Conservation (phyloP, 179 eudicot species). For the Nepenthes alata region DNA sequence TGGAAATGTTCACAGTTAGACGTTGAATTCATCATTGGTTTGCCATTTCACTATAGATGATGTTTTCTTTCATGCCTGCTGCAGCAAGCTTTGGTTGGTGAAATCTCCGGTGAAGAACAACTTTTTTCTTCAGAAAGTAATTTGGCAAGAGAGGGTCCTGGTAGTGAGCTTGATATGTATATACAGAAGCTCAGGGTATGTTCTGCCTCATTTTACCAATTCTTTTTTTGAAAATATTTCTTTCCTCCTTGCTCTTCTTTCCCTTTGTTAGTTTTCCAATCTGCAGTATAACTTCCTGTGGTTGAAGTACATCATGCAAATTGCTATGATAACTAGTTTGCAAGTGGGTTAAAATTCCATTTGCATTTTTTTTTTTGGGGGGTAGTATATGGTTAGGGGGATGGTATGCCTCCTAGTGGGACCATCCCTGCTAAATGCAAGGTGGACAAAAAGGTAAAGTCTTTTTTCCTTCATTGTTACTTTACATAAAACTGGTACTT, state of each 20-base stretch:
- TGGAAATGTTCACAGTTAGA: too few species aligned
- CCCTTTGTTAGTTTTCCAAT: background rate
- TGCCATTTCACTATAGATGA: background rate
- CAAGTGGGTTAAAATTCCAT: too few species aligned
- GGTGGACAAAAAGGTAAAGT: too few species aligned
- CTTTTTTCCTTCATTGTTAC: too few species aligned
- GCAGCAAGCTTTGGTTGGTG: constrained; percentile 96
- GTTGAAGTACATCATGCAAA: background rate
- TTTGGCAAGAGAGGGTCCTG: constrained; percentile 28
- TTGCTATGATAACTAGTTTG: too few species aligned
- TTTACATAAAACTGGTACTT: too few species aligned
- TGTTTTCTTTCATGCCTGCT: constrained; percentile 5
- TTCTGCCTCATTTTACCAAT: background rate
- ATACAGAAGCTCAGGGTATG: constrained; percentile 58
- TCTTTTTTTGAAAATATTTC: background rate
- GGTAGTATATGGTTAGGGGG: too few species aligned
- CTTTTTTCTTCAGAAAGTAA: constrained; percentile 67
- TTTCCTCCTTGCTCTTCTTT: background rate
- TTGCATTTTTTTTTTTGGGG: too few species aligned
- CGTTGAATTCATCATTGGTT: background rate
- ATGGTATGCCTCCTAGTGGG: too few species aligned
- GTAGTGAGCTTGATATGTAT: constrained; percentile 57
- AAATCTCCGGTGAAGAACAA: constrained; percentile 80
- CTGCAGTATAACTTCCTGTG: background rate
- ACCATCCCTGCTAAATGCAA: too few species aligned